Percentiles rank a stretch among this genome's conserved stretches.
phyloP scores from a whole-genome alignment of 2,329 filamentous ascomycete genomes.

The Diaporthe helianthi region DNA sequence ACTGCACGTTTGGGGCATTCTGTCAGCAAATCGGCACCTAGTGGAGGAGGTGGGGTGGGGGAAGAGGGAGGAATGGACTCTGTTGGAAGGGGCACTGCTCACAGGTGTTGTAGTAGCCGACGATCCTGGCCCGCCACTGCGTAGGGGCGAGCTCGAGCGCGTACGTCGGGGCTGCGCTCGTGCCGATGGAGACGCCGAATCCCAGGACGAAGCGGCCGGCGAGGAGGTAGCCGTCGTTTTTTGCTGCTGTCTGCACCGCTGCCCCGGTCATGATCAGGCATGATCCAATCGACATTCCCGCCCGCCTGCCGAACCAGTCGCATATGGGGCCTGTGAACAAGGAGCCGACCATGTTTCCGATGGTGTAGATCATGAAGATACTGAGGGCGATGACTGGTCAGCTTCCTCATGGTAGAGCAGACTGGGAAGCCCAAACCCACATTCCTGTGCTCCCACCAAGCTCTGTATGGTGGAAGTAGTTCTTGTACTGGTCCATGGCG shows the following conservation, averaged over 20 bases:
- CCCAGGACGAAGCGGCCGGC: slow-evolving; percentile 63
- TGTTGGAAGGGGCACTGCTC: slow-evolving; percentile 27
- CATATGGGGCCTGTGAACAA: slow-evolving; percentile 50
- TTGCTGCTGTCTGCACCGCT: slow-evolving; percentile 46
- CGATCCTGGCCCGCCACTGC: slow-evolving; percentile 43
- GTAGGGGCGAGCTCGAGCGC: slow-evolving; percentile 44
- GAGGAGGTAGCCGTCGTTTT: slow-evolving; percentile 49
- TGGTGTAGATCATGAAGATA: slow-evolving; percentile 55
- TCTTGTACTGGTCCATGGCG: slow-evolving; percentile 41
- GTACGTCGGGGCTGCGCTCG: slow-evolving; percentile 49
- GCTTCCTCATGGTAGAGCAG: too few relatives aligned
- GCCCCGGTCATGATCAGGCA: slow-evolving; percentile 51
- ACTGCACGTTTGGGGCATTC: slow-evolving; percentile 33
- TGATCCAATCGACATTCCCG: slow-evolving; percentile 50
- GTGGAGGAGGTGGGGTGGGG: too few relatives aligned
- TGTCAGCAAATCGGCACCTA: background rate
- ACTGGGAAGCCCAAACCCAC: background rate
- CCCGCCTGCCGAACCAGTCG: slow-evolving; percentile 50
- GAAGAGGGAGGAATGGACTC: too few relatives aligned
- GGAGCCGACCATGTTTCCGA: slow-evolving; percentile 50
- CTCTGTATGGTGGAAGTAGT: slow-evolving; percentile 36
- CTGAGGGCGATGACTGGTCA: slow-evolving; percentile 2
- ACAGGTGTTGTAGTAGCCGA: slow-evolving; percentile 50
- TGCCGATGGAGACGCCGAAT: slow-evolving; percentile 54
- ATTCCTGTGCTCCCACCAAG: slow-evolving; percentile 41